A percentile compares a stretch with the other conserved stretches of the same genome.
Conservation (phyloP, 1,139 yeast genomes). For the Citeromyces siamensis region DNA sequence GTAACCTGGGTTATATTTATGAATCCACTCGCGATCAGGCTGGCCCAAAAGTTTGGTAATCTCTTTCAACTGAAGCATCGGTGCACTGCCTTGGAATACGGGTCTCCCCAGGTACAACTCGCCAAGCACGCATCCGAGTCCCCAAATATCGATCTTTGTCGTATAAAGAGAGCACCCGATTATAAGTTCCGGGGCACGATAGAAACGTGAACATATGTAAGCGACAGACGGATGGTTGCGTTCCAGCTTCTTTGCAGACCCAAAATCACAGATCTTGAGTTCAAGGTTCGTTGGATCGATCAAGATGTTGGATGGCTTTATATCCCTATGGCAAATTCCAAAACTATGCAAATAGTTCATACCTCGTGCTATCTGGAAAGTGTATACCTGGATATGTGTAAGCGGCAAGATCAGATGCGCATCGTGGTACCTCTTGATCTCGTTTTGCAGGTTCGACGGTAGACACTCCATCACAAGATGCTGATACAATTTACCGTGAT, state of each 20-base stretch:
- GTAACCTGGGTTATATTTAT: constrained; percentile 61
- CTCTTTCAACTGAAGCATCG: constrained; percentile 63
- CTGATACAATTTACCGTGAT: constrained; percentile 55
- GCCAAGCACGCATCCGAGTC: constrained; percentile 74
- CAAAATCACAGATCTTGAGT: constrained; percentile 72
- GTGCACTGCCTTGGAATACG: constrained; percentile 71
- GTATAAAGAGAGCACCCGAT: constrained; percentile 68
- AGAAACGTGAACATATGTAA: constrained; percentile 70
- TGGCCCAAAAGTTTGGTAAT: constrained; percentile 68
- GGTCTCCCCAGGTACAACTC: constrained; percentile 78
- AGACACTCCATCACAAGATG: constrained; percentile 78
- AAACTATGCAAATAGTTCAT: constrained; percentile 73
- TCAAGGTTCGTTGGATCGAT: constrained; percentile 58
- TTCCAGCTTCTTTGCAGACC: constrained; percentile 68
- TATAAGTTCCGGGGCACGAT: constrained; percentile 75
- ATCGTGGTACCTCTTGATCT: constrained; percentile 56
- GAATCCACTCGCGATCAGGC: constrained; percentile 58
- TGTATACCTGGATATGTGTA: constrained; percentile 64
- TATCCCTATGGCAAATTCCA: constrained; percentile 73
- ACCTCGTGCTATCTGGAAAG: constrained; percentile 73
- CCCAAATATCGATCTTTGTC: constrained; percentile 79
- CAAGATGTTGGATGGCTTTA: constrained; percentile 68
- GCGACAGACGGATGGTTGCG: constrained; percentile 65
- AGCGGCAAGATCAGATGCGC: constrained; percentile 54
- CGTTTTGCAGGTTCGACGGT: constrained; percentile 68